A percentile compares a stretch with the other conserved stretches of the same genome.
phyloP scores from a whole-genome alignment of 495 filamentous ascomycete genomes.

The Bathelium albidoporum region DNA sequence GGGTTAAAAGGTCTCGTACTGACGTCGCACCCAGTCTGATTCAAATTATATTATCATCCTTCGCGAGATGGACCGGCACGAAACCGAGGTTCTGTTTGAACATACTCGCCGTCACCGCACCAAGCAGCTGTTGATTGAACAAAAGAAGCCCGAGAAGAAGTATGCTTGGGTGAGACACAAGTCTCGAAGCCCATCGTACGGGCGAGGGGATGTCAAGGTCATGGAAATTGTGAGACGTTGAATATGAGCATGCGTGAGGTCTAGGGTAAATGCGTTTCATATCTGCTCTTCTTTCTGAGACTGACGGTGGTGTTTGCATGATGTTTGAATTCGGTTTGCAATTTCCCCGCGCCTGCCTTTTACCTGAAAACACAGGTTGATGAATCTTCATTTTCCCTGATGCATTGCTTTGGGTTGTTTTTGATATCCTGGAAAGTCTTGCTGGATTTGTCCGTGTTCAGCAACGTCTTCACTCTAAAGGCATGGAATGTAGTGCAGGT shows the following conservation, averaged over 20 bases:
- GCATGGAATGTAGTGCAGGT: no score
- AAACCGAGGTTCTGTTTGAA: constrained; percentile 35
- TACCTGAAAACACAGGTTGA: no score
- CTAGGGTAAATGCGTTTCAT: no score
- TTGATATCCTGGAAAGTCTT: not conserved
- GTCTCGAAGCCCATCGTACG: constrained; percentile 12
- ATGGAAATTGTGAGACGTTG: constrained; percentile 4
- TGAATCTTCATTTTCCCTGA: no score
- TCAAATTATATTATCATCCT: constrained; percentile 32
- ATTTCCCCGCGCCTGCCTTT: not conserved
- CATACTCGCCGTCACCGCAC: constrained; percentile 30
- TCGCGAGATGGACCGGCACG: constrained; percentile 31
- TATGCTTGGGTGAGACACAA: constrained; percentile 31
- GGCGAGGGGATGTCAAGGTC: not conserved
- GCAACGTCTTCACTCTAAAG: no score
- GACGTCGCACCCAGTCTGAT: constrained; percentile 19
- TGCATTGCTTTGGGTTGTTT: no score
- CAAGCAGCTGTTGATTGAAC: constrained; percentile 27
- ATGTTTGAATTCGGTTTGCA: not conserved
- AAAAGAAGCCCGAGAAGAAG: constrained; percentile 22
- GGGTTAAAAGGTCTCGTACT: not conserved
- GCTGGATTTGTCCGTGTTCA: no score
- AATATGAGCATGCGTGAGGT: not conserved
- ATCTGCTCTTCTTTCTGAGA: not conserved
- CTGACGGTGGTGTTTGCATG: not conserved